Conservation (phyloP, 495 filamentous ascomycete species). For the Baudoinia panamericana region DNA sequence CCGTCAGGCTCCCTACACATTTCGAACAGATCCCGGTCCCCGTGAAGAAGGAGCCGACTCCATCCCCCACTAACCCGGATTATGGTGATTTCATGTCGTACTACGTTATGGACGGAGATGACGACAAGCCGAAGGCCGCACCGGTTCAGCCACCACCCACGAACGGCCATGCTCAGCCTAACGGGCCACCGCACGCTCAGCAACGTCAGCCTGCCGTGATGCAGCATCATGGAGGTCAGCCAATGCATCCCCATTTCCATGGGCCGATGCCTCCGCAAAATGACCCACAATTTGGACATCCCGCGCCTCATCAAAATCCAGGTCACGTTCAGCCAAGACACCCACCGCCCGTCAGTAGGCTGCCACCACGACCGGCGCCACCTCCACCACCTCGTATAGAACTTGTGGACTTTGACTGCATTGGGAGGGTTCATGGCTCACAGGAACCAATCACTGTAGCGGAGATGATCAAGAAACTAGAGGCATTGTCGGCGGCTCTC, state of each 20-base stretch:
- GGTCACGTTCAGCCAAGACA: no score
- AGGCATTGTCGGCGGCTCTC: conserved; percentile 2
- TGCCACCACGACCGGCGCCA: neutral
- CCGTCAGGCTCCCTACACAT: neutral
- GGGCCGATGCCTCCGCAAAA: neutral
- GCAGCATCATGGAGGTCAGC: neutral
- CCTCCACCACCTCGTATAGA: neutral
- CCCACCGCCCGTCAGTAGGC: no score
- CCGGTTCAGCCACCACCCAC: neutral
- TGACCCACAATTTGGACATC: neutral
- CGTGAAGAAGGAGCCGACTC: neutral
- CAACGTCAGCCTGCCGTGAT: conserved; percentile 2
- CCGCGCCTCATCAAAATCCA: neutral
- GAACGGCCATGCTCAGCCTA: neutral
- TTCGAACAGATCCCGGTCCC: no score
- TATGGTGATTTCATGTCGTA: conserved; percentile 9
- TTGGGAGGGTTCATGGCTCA: neutral
- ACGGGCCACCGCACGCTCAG: conserved; percentile 2
- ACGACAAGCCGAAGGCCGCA: conserved; percentile 3
- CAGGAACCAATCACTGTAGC: neutral
- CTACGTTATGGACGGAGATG: conserved; percentile 7
- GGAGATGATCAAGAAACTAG: conserved; percentile 4
- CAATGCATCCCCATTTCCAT: neutral
- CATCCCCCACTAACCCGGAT: conserved; percentile 2
- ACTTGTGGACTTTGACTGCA: conserved; percentile 1